Percentiles rank a stretch among this genome's conserved stretches.
These are phyloP conservation scores for Stipa capillata DNA, from an alignment of 176 grass and related monocot genomes.

Conservation along the genomic window DNA sequence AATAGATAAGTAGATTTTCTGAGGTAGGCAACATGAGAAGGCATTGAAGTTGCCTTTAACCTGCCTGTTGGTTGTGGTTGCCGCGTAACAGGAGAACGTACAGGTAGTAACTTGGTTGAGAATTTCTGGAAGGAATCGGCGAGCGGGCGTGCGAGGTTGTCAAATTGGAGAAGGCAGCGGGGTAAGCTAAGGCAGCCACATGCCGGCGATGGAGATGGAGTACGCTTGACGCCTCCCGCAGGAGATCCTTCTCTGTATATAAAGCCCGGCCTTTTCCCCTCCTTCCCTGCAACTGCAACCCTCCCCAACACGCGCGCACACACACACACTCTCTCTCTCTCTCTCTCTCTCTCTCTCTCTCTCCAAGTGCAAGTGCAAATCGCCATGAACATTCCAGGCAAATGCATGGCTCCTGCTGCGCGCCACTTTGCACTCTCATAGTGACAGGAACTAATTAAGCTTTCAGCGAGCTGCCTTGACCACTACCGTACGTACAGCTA, in stretches of 20 bases:
- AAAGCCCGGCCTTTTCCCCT: background rate
- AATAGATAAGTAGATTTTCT: too few relatives aligned
- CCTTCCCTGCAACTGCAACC: background rate
- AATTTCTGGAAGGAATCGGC: constrained; percentile 1
- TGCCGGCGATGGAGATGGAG: constrained; percentile 12
- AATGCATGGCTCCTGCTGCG: constrained; percentile 14
- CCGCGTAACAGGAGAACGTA: background rate
- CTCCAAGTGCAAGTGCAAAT: too few relatives aligned
- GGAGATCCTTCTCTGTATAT: constrained; percentile 45
- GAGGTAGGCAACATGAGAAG: too few relatives aligned
- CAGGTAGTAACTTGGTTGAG: background rate
- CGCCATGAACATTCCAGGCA: constrained; percentile 36
- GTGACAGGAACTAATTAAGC: constrained; percentile 30
- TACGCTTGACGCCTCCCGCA: constrained; percentile 40
- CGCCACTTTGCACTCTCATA: constrained; percentile 4
- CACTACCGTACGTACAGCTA: background rate
- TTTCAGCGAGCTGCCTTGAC: background rate
- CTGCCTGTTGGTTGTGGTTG: constrained; percentile 1
- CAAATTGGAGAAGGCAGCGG: constrained; percentile 42
- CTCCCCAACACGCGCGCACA: too few relatives aligned
- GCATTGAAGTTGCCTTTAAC: too few relatives aligned
- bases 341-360: background rate
- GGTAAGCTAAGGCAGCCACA: constrained; percentile 11
- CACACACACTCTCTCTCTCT: too few relatives aligned
- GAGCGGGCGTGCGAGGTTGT: too few relatives aligned